phyloP scores from a whole-genome alignment of 2,329 filamentous ascomycete species.

The Pseudogymnoascus sp. region DNA sequence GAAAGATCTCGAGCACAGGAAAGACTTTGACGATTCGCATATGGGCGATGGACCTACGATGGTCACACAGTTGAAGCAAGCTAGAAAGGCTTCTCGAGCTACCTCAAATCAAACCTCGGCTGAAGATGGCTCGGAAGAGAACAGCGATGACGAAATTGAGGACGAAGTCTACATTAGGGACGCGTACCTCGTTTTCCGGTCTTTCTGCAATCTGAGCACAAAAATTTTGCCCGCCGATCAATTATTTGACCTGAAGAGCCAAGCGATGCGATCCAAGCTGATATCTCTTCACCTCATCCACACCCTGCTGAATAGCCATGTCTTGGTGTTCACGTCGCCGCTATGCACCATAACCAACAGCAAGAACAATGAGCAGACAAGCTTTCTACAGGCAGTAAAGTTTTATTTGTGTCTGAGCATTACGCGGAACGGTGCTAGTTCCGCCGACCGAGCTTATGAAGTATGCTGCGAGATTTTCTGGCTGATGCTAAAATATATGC shows the following conservation, averaged over 20 bases:
- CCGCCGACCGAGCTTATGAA: slow-evolving; percentile 84
- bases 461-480: slow-evolving; percentile 97
- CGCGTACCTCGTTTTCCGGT: slow-evolving; percentile 92
- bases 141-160: slow-evolving; percentile 58
- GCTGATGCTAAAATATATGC: slow-evolving; percentile 90
- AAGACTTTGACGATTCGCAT: slow-evolving; percentile 57
- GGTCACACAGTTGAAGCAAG: slow-evolving; percentile 51
- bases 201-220: slow-evolving; percentile 94
- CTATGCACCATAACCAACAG: slow-evolving; percentile 87
- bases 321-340: slow-evolving; percentile 81
- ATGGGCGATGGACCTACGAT: slow-evolving; percentile 59
- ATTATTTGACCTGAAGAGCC: slow-evolving; percentile 82
- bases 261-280: slow-evolving; percentile 95
- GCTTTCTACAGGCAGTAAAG: slow-evolving; percentile 89
- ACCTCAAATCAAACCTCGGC: slow-evolving; percentile 45
- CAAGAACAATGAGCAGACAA: slow-evolving; percentile 77
- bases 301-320: slow-evolving; percentile 89
- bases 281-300: slow-evolving; percentile 93
- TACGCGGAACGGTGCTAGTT: slow-evolving; percentile 89
- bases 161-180: slow-evolving; percentile 97
- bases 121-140: slow-evolving; percentile 47
- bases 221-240: slow-evolving; percentile 85
- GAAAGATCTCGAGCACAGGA: slow-evolving; percentile 58
- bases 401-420: slow-evolving; percentile 94
- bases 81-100: slow-evolving; percentile 35